These are phyloP conservation scores for Alternaria ventricosa DNA, from an alignment of 2,329 filamentous ascomycete genomes.

Conservation along the genomic window DNA sequence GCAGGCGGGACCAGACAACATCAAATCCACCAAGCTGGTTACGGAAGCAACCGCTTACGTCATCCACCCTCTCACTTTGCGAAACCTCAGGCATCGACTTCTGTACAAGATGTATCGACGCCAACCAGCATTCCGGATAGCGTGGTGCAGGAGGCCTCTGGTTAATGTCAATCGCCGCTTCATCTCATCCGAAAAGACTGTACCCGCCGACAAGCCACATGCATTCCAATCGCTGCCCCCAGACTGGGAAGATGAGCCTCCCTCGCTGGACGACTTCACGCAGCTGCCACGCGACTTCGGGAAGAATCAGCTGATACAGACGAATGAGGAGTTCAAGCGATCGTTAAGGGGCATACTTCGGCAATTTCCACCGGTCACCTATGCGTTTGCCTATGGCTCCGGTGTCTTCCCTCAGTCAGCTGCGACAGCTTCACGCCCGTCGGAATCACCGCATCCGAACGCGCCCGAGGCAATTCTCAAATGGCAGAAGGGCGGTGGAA, in stretches of 20 bases:
- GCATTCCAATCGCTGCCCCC: conserved; percentile 49
- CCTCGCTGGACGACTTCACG: conserved; percentile 74
- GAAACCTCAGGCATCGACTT: conserved; percentile 25
- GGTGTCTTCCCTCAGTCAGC: conserved; percentile 87
- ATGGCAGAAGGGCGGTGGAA: conserved; percentile 84
- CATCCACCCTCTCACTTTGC: conserved; percentile 27
- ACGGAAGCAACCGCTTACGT: conserved; percentile 30
- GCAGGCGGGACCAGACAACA: conserved; percentile 16
- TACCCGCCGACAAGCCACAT: conserved; percentile 23
- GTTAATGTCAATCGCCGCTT: conserved; percentile 30
- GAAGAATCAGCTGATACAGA: conserved; percentile 90
- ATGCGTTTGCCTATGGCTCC: conserved; percentile 96
- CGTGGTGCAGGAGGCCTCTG: conserved; percentile 34
- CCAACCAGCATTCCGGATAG: conserved; percentile 37
- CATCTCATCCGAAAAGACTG: conserved; percentile 33
- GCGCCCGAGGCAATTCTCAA: conserved; percentile 81
- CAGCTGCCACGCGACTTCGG: conserved; percentile 86
- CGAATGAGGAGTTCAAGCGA: conserved; percentile 95
- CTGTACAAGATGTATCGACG: conserved; percentile 42
- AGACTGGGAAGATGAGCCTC: conserved; percentile 78
- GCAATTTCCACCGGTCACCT: conserved; percentile 94
- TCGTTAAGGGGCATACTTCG: conserved; percentile 84
- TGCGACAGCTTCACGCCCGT: conserved; percentile 53
- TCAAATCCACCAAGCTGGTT: conserved; percentile 11
- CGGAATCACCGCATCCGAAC: conserved; percentile 77